Percentiles rank a stretch among this genome's conserved stretches.
Conservation (phyloP, 352 stramenopile genomes). For the Thraustotheca clavata region DNA sequence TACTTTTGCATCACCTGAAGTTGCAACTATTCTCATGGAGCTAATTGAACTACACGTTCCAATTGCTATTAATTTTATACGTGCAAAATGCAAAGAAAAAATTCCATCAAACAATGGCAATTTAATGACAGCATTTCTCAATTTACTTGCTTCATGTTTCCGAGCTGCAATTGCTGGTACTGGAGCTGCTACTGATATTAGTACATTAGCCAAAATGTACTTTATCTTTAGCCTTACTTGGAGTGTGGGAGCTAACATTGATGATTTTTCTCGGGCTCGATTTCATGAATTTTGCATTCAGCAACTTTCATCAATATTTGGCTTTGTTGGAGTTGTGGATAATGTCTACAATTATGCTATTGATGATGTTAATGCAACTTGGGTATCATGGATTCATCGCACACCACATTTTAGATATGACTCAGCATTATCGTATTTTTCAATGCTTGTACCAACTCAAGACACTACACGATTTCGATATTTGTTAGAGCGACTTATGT, state of each 20-base stretch:
- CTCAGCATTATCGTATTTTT: conserved; percentile 85
- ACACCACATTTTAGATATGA: conserved; percentile 86
- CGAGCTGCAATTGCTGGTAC: conserved; percentile 19
- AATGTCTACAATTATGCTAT: conserved; percentile 84
- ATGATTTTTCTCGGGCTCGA: conserved; percentile 61
- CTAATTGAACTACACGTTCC: conserved; percentile 81
- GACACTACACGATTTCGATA: conserved; percentile 93
- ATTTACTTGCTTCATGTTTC: conserved; percentile 74
- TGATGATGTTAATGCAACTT: conserved; percentile 61
- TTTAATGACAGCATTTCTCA: conserved; percentile 82
- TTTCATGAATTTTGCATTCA: conserved; percentile 86
- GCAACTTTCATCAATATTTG: conserved; percentile 50
- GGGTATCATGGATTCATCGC: conserved; percentile 81
- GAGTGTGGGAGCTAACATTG: conserved; percentile 82
- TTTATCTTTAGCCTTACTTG: conserved; percentile 83
- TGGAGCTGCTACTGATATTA: conserved; percentile 39
- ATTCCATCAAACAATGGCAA: conserved; percentile 83
- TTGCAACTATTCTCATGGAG: conserved; percentile 55
- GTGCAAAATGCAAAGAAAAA: conserved; percentile 85
- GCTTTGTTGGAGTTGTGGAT: conserved; percentile 44
- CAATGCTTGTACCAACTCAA: conserved; percentile 90
- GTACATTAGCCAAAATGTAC: conserved; percentile 66
- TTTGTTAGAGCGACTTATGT: conserved; percentile 83
- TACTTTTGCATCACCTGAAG: conserved; percentile 47
- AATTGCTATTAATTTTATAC: conserved; percentile 75